Base-by-base conservation (phyloP, 2,329 filamentous ascomycete species). In the Colletotrichum acutatum region DNA sequence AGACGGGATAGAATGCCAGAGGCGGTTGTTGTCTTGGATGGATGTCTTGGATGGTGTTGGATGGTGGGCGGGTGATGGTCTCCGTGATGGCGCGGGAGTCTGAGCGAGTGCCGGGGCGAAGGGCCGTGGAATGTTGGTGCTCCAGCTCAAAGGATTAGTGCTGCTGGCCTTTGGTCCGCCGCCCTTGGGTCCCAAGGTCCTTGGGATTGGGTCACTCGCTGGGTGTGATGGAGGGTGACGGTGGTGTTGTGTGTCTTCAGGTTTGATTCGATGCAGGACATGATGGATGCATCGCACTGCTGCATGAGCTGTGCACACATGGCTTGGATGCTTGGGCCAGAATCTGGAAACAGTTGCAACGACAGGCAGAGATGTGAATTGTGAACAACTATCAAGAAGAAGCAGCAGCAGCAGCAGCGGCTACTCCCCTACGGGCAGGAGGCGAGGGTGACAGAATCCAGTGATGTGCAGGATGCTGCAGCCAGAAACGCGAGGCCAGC, bases 21-120 rank as follows among this genome's bases (percentile, higher is more conserved):
- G 65, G 69, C 56, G 69, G 59, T 64, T 63, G 65, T 63, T 58
- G 58, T 72, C 57, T 72, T 42, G 56, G 46, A n/a, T 28, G 46
- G 19, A 28, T 54, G 65, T 26, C 28, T 37, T 68, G 64, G 57
- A 28, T 30, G 37, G 19, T 49, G 19, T 37, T 62, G 64, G 57
- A 42, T 30, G 66, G 19, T 49, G 42, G 7, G 42, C 42, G 42
- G 42, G 19, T 49, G 42, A 49, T 54, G 53, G 59, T 53, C 59
- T 69, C 49, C 53, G 64, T 60, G 46, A 68, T 61, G 49, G 68
- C 56, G 46, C 56, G 57, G 68, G 32, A 71, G 63, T 68, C 64
- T 26, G 68, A 56, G 62, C 32, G 61, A 60, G 63, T 34, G 46
- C 68, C 68, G 63, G 68, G 46, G 30, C 42, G 28, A 14, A 52